phyloP scores from a whole-genome alignment of 2,329 filamentous ascomycete genomes.

The Penicillium sclerotigenum region DNA sequence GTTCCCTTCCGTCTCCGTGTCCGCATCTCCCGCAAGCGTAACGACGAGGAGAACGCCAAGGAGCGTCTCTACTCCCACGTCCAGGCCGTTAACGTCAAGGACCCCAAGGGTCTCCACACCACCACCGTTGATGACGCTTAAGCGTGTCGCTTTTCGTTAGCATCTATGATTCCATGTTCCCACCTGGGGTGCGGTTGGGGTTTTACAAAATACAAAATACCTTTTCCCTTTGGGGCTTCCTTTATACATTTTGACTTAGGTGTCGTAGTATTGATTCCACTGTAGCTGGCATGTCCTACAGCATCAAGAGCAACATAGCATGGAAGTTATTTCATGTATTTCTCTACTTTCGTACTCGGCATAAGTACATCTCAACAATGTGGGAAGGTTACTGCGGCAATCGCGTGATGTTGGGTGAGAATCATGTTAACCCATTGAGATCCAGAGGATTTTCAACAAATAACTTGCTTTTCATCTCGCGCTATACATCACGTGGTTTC shows the following conservation, averaged over 20 bases:
- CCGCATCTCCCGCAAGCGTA: constrained; percentile 98
- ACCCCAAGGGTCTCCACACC: constrained; percentile 95
- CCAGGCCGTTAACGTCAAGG: constrained; percentile 99
- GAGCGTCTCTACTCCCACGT: constrained; percentile 99
- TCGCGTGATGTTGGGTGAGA: too few species aligned
- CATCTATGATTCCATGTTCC: constrained; percentile 28
- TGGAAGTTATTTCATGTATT: too few species aligned
- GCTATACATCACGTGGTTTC: too few species aligned
- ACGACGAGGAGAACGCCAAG: constrained; percentile 99
- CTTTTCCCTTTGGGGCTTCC: constrained; percentile 16
- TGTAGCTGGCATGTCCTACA: not conserved
- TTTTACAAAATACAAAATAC: constrained; percentile 28
- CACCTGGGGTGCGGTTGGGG: constrained; percentile 26
- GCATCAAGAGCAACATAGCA: not conserved
- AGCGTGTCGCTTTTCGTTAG: constrained; percentile 24
- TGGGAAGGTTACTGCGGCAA: too few species aligned
- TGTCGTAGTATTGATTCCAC: not conserved
- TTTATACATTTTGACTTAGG: not conserved
- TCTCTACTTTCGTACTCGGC: not conserved
- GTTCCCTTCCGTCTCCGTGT: constrained; percentile 95
- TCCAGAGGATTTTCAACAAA: too few species aligned
- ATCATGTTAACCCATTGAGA: too few species aligned
- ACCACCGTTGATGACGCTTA: constrained; percentile 72
- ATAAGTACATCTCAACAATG: too few species aligned
- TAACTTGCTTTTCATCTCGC: too few species aligned